Percentiles rank a stretch among this genome's conserved stretches.
Conservation (phyloP, 2,329 filamentous ascomycete genomes). For the Cadophora sp. region DNA sequence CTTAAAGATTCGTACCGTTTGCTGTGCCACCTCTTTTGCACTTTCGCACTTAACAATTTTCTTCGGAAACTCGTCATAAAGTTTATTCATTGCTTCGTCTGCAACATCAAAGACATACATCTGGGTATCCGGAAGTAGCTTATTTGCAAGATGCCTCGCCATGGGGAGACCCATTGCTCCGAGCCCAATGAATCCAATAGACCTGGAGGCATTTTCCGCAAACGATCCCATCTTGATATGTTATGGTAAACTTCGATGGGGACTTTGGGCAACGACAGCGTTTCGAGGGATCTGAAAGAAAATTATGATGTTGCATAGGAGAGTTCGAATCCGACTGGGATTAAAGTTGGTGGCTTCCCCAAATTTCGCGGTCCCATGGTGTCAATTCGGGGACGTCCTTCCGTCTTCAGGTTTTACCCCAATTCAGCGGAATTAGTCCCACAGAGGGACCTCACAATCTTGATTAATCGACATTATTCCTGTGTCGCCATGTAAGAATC, state of each 20-base stretch:
- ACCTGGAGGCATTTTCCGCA: not conserved
- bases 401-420: not conserved
- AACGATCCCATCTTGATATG: slow-evolving; percentile 6
- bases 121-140: slow-evolving; percentile 64
- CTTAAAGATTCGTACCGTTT: slow-evolving; percentile 6
- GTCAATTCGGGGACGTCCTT: not conserved
- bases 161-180: slow-evolving; percentile 64
- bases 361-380: not conserved
- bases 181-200: slow-evolving; percentile 47
- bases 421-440: slow-evolving; percentile 1
- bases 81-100: slow-evolving; percentile 54
- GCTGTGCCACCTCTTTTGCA: slow-evolving; percentile 65
- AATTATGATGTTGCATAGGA: too few species aligned
- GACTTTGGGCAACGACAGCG: not conserved
- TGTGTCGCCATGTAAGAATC: slow-evolving; percentile 4
- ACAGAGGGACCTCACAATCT: not conserved
- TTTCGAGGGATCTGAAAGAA: not conserved
- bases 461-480: not conserved
- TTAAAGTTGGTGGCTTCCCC: not conserved
- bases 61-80: slow-evolving; percentile 32
- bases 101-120: slow-evolving; percentile 68
- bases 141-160: slow-evolving; percentile 70
- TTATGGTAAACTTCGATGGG: not conserved
- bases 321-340: not conserved
- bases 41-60: slow-evolving; percentile 59